phyloP scores from a whole-genome alignment of 2,329 filamentous ascomycete species.

The Microdochium nivale region DNA sequence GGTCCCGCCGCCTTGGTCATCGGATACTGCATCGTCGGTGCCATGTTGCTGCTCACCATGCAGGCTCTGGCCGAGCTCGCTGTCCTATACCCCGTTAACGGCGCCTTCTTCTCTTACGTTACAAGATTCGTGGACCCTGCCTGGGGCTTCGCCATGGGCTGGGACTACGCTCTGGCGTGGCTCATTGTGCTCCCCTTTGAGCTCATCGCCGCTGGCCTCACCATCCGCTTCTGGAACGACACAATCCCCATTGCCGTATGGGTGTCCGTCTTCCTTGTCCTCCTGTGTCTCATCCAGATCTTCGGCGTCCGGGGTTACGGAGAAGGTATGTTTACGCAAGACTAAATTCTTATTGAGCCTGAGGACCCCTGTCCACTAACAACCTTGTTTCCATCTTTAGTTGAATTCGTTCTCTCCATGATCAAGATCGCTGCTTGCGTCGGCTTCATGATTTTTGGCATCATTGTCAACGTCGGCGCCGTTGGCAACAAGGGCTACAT shows the following conservation, averaged over 20 bases:
- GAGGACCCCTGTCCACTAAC: too few species aligned
- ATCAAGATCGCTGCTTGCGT: constrained; percentile 50
- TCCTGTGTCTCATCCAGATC: constrained; percentile 41
- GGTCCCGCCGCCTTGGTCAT: constrained; percentile 45
- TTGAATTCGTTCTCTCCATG: constrained; percentile 48
- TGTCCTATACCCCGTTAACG: constrained; percentile 51
- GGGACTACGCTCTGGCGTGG: constrained; percentile 43
- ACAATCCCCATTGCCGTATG: constrained; percentile 44
- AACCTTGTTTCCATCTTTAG: constrained; percentile 23
- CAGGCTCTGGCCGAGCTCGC: constrained; percentile 53
- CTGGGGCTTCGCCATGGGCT: constrained; percentile 46
- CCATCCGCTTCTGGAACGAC: constrained; percentile 43
- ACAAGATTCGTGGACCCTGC: constrained; percentile 53
- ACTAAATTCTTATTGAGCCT: too few species aligned
- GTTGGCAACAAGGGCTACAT: constrained; percentile 49
- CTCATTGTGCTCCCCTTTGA: constrained; percentile 43
- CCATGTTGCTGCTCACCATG: constrained; percentile 50
- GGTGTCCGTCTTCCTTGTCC: constrained; percentile 45
- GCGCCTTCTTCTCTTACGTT: constrained; percentile 54
- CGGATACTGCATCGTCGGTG: constrained; percentile 45
- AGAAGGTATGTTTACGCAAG: constrained; percentile 33
- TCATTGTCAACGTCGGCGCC: constrained; percentile 49
- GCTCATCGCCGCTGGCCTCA: constrained; percentile 43
- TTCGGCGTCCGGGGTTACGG: constrained; percentile 50
- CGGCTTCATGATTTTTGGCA: constrained; percentile 57